phyloP scores from a whole-genome alignment of 129 eudicot genomes.

The Artemisia annua region DNA sequence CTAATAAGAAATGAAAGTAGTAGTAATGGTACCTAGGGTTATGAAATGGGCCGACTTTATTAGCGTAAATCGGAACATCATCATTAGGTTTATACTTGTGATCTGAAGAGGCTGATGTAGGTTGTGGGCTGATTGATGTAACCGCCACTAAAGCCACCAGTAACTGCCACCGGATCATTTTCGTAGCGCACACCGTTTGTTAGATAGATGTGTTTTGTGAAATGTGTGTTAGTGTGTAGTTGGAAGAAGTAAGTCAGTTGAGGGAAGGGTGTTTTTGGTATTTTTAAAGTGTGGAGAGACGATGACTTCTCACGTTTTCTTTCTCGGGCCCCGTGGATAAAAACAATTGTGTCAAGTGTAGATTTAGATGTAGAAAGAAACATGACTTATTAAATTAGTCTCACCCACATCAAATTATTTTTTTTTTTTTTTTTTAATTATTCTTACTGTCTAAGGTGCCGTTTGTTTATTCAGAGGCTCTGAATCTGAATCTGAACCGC shows the following conservation, averaged over 20 bases:
- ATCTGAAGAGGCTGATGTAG: conserved; percentile 66
- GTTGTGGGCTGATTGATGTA: conserved; percentile 17
- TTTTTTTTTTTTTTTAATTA: too few species aligned
- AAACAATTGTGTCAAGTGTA: too few species aligned
- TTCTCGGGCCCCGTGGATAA: too few species aligned
- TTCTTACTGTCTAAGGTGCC: too few species aligned
- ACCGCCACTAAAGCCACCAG: conserved; percentile 39
- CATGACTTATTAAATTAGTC: too few species aligned
- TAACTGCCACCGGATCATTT: conserved; percentile 28
- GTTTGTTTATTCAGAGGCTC: too few species aligned
- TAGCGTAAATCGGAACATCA: conserved; percentile 77
- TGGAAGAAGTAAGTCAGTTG: background rate
- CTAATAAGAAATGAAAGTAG: background rate
- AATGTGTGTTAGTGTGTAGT: too few species aligned
- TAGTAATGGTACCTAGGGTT: conserved; percentile 64
- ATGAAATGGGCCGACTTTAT: conserved; percentile 89
- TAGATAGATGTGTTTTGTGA: too few species aligned
- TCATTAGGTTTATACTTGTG: conserved; percentile 73
- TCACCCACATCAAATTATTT: too few species aligned
- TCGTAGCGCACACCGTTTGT: too few species aligned
- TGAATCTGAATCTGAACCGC: too few species aligned
- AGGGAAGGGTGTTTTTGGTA: conserved; percentile 23
- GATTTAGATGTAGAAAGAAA: too few species aligned
- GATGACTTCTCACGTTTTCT: conserved; percentile 20
- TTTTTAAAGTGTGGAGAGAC: background rate